Conservation (phyloP, 2,329 filamentous ascomycete species). For the Sporothrix mexicana region DNA sequence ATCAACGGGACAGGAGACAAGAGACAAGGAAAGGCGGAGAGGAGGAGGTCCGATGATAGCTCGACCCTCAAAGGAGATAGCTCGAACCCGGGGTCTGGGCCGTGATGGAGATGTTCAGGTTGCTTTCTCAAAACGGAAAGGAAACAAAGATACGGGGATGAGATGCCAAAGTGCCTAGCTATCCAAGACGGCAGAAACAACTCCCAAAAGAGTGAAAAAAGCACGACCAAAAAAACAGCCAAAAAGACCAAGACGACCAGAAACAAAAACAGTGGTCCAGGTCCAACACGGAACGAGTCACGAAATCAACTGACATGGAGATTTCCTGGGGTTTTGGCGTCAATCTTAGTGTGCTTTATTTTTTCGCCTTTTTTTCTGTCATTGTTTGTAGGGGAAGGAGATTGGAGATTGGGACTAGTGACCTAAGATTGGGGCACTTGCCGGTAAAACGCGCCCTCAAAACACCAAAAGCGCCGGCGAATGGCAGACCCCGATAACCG, state of each 20-base stretch:
- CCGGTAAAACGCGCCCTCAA: no score
- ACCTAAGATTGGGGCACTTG: background rate
- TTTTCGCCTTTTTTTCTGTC: no score
- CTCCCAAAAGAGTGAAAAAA: background rate
- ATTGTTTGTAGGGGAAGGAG: background rate
- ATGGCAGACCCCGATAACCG: background rate
- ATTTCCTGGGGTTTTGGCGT: conserved; percentile 26
- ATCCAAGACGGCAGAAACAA: background rate
- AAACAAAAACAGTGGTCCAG: background rate
- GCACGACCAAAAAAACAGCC: no score
- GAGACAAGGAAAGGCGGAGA: background rate
- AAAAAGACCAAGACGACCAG: no score
- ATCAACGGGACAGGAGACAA: background rate
- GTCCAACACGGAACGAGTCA: conserved; percentile 6
- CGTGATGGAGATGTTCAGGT: conserved; percentile 17
- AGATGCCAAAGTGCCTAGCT: background rate
- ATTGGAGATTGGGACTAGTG: conserved; percentile 1
- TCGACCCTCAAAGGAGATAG: background rate
- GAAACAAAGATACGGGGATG: conserved; percentile 31
- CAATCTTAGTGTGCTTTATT: conserved; percentile 5
- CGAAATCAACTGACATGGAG: conserved; percentile 9
- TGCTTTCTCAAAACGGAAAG: conserved; percentile 32
- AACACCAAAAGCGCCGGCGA: background rate
- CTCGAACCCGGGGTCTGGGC: background rate
- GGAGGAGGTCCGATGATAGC: conserved; percentile 23